A percentile compares a stretch with the other conserved stretches of the same genome.
These are phyloP conservation scores for Pseudogymnoascus sp. DNA, from an alignment of 2,329 filamentous ascomycete genomes.

Conservation along the genomic window DNA sequence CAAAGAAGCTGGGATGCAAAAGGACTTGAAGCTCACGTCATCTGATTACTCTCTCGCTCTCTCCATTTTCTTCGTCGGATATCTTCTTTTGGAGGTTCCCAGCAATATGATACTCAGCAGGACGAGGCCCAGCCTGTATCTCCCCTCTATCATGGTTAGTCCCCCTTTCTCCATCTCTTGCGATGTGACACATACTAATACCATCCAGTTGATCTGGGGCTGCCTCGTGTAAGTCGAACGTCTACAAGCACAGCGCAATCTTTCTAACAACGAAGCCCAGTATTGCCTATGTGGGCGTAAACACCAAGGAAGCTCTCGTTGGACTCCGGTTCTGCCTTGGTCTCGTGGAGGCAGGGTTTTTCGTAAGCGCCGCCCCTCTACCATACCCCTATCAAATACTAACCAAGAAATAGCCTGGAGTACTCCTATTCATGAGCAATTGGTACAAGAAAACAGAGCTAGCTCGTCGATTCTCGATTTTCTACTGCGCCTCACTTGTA, in stretches of 20 bases:
- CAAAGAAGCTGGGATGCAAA: conserved; percentile 1
- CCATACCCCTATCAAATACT: neutral
- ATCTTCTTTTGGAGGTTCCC: conserved; percentile 38
- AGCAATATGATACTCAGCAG: conserved; percentile 7
- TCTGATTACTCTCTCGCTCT: conserved; percentile 9
- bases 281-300: conserved; percentile 41
- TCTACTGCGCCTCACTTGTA: conserved; percentile 47
- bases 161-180: conserved; percentile 13
- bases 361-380: neutral
- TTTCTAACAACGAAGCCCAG: conserved; percentile 31
- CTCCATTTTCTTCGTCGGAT: conserved; percentile 39
- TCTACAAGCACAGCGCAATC: neutral
- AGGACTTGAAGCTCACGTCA: neutral
- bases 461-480: conserved; percentile 47
- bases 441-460: conserved; percentile 48
- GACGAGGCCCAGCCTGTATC: conserved; percentile 28
- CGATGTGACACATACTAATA: neutral
- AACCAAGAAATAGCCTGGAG: conserved; percentile 22
- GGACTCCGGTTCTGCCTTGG: conserved; percentile 34
- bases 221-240: neutral
- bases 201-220: neutral
- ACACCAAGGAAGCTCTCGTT: conserved; percentile 33
- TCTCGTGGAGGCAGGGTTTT: conserved; percentile 26
- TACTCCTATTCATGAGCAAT: conserved; percentile 42
- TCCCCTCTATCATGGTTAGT: conserved; percentile 41